Conservation (phyloP, 78 protist genomes). For the Emiliania huxleyi region DNA sequence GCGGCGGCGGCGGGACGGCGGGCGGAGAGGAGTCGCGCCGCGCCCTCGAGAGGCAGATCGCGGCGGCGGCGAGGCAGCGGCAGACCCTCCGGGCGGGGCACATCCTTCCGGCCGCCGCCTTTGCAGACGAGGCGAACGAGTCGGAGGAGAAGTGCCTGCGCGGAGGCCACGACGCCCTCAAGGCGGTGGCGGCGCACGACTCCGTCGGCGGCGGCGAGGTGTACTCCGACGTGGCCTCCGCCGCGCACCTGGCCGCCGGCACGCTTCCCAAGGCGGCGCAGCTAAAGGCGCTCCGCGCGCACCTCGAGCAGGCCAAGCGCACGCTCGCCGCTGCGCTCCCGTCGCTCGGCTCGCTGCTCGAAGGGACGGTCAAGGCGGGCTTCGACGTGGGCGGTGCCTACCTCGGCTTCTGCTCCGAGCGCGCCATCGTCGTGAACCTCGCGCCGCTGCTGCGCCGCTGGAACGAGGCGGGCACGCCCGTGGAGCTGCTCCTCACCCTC, state of each 20-base stretch:
- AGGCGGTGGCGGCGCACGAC: not conserved
- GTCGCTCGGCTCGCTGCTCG: not conserved
- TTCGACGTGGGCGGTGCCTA: no score
- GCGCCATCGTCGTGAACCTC: not conserved
- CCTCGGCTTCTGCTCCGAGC: not conserved
- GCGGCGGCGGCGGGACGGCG: not conserved
- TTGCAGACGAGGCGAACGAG: no score
- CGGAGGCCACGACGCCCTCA: no score
- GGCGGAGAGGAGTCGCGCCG: no score
- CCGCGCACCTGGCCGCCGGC: no score
- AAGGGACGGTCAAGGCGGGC: not conserved
- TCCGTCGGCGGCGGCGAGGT: not conserved
- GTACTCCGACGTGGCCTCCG: not conserved
- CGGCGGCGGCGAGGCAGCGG: no score
- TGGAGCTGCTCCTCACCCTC: not conserved
- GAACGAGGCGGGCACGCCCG: not conserved
- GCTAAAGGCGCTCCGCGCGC: not conserved
- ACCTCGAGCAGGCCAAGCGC: not conserved
- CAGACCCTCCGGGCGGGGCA: no score
- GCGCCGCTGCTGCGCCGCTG: not conserved
- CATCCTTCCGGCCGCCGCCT: not conserved
- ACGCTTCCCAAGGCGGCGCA: not conserved
- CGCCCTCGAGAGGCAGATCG: no score
- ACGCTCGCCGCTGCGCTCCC: not conserved
- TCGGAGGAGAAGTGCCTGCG: no score